These are phyloP conservation scores for Suillus alpinus DNA, from an alignment of 768 basidiomycete genomes.

Conservation along the genomic window DNA sequence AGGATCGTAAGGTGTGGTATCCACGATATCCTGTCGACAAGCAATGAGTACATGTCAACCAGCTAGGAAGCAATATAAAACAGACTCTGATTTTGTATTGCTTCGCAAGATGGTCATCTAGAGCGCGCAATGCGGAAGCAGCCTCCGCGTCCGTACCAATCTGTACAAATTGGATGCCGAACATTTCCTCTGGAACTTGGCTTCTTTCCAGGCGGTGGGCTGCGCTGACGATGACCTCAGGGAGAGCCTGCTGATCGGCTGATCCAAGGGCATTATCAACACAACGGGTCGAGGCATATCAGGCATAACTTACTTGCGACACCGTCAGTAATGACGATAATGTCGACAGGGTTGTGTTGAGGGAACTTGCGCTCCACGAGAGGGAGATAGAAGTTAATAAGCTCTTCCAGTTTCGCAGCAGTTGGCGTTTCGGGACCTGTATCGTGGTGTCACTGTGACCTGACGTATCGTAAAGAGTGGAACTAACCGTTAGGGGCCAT, in stretches of 20 bases:
- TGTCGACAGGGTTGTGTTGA: constrained; percentile 17
- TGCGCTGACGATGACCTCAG: constrained; percentile 21
- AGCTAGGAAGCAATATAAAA: neutral
- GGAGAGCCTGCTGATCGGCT: constrained; percentile 15
- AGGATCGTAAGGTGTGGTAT: constrained; percentile 30
- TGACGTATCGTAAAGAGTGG: neutral
- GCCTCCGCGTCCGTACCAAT: constrained; percentile 30
- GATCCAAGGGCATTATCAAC: neutral
- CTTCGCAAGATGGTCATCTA: constrained; percentile 29
- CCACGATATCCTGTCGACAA: constrained; percentile 37
- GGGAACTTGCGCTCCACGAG: constrained; percentile 12
- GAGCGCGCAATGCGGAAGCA: constrained; percentile 30
- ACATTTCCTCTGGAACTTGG: constrained; percentile 26
- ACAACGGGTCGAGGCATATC: neutral
- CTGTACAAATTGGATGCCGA: constrained; percentile 39
- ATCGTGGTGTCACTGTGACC: constrained; percentile 4
- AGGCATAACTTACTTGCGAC: constrained; percentile 28
- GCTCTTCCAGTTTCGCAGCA: constrained; percentile 26
- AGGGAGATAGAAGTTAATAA: constrained; percentile 31
- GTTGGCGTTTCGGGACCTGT: constrained; percentile 24
- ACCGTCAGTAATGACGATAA: constrained; percentile 28
- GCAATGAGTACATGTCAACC: neutral
- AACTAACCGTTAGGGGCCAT: constrained; percentile 1
- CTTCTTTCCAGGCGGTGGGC: constrained; percentile 30
- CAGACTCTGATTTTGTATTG: constrained; percentile 4